Evolutionary conservation across 352 stramenopile genomes (phyloP).

Genomic region (Phytophthora chlamydospora): DNA sequence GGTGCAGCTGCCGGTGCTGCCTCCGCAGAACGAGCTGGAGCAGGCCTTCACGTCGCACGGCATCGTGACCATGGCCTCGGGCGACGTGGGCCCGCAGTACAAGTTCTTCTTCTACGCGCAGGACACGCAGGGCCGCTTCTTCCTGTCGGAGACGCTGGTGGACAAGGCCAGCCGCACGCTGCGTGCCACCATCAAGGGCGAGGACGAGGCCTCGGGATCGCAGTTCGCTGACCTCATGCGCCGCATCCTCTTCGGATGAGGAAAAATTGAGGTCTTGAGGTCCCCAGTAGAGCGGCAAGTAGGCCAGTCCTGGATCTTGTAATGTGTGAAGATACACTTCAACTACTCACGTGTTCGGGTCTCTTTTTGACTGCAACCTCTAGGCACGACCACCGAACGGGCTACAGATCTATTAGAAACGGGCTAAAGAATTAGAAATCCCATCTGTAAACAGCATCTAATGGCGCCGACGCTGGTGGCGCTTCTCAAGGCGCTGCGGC

Average conservation of each 20-base stretch:
- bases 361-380: no score
- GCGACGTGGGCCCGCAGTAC: slow-evolving; percentile 79
- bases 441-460: no score
- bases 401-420: no score
- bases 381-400: no score
- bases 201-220: slow-evolving; percentile 59
- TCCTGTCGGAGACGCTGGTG: slow-evolving; percentile 75
- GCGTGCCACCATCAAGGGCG: slow-evolving; percentile 76
- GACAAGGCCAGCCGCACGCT: slow-evolving; percentile 72
- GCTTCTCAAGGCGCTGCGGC: slow-evolving; percentile 35
- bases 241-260: slow-evolving; percentile 64
- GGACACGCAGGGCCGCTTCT: slow-evolving; percentile 63
- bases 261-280: slow-evolving; percentile 4
- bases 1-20: slow-evolving; percentile 64
- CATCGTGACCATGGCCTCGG: slow-evolving; percentile 83
- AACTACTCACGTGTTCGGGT: no score
- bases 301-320: slow-evolving; percentile 15
- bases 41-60: slow-evolving; percentile 55
- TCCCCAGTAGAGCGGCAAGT: slow-evolving; percentile 3
- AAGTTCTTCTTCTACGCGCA: slow-evolving; percentile 91
- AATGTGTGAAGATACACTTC: slow-evolving; percentile 31
- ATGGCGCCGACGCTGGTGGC: slow-evolving; percentile 7
- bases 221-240: slow-evolving; percentile 74
- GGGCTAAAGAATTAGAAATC: no score
- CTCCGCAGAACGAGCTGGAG: slow-evolving; percentile 70